phyloP scores from a whole-genome alignment of 2,329 filamentous ascomycete genomes.

The Gremmenia infestans region DNA sequence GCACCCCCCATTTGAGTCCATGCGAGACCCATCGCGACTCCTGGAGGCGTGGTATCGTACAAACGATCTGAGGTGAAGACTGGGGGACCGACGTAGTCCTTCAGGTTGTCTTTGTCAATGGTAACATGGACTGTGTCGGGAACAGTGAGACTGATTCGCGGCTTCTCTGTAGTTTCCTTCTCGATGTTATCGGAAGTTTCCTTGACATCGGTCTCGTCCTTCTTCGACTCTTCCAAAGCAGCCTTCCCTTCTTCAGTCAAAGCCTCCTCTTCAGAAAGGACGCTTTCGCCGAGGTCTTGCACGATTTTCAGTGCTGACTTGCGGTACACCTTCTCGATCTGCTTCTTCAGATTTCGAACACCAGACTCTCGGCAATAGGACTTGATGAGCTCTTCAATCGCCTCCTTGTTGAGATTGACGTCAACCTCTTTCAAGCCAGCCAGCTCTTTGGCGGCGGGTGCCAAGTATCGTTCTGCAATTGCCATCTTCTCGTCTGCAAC shows the following conservation, averaged over 20 bases:
- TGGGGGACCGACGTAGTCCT: slow-evolving; percentile 94
- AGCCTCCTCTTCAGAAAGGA: slow-evolving; percentile 72
- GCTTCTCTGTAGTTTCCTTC: slow-evolving; percentile 57
- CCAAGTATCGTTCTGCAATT: slow-evolving; percentile 89
- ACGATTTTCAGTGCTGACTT: slow-evolving; percentile 98
- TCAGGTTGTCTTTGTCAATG: slow-evolving; percentile 84
- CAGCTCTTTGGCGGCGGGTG: slow-evolving; percentile 88
- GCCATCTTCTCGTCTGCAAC: slow-evolving; percentile 99
- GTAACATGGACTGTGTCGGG: slow-evolving; percentile 81
- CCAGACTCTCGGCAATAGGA: slow-evolving; percentile 97
- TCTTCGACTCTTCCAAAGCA: slow-evolving; percentile 65
- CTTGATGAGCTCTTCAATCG: slow-evolving; percentile 95
- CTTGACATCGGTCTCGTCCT: slow-evolving; percentile 58
- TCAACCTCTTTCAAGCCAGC: slow-evolving; percentile 87
- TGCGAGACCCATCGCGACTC: slow-evolving; percentile 94
- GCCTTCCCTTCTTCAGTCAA: slow-evolving; percentile 82
- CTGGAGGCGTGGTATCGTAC: slow-evolving; percentile 88
- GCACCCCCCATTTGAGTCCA: slow-evolving; percentile 98
- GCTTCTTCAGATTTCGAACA: slow-evolving; percentile 96
- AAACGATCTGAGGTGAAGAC: slow-evolving; percentile 93
- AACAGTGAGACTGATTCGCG: slow-evolving; percentile 73
- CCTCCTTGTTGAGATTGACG: slow-evolving; percentile 78
- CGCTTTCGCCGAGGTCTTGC: slow-evolving; percentile 84
- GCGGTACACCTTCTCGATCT: slow-evolving; percentile 98
- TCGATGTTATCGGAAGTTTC: slow-evolving; percentile 52